Base-by-base conservation (phyloP, 2,329 filamentous ascomycete species). In the Penicillium sp. region DNA sequence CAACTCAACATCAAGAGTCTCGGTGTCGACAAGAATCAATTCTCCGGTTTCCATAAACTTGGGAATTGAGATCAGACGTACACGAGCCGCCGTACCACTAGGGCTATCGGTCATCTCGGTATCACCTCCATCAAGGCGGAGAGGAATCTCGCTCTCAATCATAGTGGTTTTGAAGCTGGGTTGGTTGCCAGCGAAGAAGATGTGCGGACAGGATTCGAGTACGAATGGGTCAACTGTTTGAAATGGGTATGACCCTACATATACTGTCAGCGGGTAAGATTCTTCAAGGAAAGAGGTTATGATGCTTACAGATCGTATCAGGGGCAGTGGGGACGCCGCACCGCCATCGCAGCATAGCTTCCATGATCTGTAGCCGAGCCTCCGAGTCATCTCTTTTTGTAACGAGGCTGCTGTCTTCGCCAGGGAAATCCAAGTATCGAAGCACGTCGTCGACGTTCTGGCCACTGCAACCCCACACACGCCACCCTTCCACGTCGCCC, bases 391-490 rank as follows among this genome's bases (percentile, higher is more conserved):
- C 57, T n/a, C 61, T 61, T 26, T 63, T 65, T 0, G 54, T 55
- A 9, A 63, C 60, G 1, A 54, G 54, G 29, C 57, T 63, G 7
- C 57, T 59, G 31, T 68, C 66, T 1, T 69, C 65, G 38, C 65
- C 65, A 4, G 66, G 50, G 36, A 75, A 67, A 52, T 87, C 85
- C 24, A 97, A 82, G 67, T 99, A 99, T 70, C 93, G 94, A 71
- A 91, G 89, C 3, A 97, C 84, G 70, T 99, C 95, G 64, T 95
- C 89, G 3, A 99, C 83, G 48, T 95, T 95, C 74, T 99, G 94
- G 0, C 94, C 94, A 33, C 89, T 88, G 0, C 89, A 94, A 10
- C 89, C 92, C 42, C 96, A 81, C 6, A 97, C 75, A 41, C 90
- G 83, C 87, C 90, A 95, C 1, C 94, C 95, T 50, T 95, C 91